These are phyloP conservation scores for Ophiostoma sp. DNA, from an alignment of 2,329 filamentous ascomycete species.

Conservation along the genomic window DNA sequence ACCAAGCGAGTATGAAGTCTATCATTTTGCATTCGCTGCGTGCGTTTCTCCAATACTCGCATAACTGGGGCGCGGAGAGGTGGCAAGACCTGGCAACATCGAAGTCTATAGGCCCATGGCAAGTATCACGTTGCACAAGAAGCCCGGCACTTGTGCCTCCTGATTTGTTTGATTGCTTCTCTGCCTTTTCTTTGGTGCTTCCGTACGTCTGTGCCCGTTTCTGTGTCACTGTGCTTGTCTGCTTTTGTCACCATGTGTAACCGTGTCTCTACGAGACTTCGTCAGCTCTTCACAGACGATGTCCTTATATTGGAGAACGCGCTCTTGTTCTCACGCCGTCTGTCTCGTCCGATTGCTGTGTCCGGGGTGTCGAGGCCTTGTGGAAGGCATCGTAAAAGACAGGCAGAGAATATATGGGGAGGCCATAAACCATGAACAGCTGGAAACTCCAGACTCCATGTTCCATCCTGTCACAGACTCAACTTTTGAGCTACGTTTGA, in stretches of 20 bases:
- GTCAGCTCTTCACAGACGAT: not conserved
- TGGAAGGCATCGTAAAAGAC: not conserved
- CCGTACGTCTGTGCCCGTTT: not conserved
- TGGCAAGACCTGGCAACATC: not conserved
- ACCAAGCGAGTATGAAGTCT: too few species aligned
- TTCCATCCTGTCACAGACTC: not conserved
- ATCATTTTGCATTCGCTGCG: too few species aligned
- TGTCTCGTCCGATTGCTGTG: not conserved
- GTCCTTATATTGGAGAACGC: not conserved
- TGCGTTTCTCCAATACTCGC: too few species aligned
- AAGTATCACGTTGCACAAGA: not conserved
- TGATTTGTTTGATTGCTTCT: not conserved
- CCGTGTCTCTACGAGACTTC: not conserved
- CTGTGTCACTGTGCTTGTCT: not conserved
- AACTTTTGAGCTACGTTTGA: not conserved
- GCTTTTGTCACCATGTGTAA: not conserved
- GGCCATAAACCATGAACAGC: not conserved
- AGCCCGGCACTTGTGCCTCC: not conserved
- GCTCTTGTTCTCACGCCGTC: not conserved
- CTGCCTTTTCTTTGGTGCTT: not conserved
- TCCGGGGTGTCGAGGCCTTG: not conserved
- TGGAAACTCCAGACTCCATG: not conserved
- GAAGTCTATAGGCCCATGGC: not conserved
- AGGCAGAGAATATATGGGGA: not conserved
- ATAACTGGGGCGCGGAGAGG: too few species aligned